These are phyloP conservation scores for Mortierella antarctica DNA, from an alignment of 192 early-diverging fungal genomes.

Conservation along the genomic window DNA sequence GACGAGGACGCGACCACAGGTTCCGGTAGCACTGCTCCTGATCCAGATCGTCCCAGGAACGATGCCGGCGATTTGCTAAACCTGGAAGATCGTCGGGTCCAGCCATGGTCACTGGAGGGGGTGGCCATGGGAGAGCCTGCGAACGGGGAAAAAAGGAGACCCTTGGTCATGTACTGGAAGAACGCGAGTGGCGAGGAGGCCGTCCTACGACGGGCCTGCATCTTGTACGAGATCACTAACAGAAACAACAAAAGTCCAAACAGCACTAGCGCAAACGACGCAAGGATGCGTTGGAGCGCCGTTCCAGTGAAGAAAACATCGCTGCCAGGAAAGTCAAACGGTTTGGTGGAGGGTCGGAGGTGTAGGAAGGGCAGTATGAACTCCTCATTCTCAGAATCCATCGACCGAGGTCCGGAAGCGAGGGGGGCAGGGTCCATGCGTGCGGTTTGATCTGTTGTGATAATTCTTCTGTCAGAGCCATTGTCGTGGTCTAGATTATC, in stretches of 20 bases:
- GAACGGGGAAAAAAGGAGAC: not conserved
- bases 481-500: not conserved
- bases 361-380: slow-evolving; percentile 8
- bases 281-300: not conserved
- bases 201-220: not conserved
- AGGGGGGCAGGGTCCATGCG: no score
- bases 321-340: not conserved
- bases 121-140: not conserved
- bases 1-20: slow-evolving; percentile 7
- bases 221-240: slow-evolving; percentile 23
- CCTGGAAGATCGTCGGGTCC: not conserved
- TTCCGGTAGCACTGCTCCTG: not conserved
- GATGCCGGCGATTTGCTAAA: no score
- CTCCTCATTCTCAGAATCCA: not conserved
- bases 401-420: no score
- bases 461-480: not conserved
- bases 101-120: not conserved
- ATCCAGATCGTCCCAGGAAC: no score
- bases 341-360: not conserved
- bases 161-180: slow-evolving; percentile 24
- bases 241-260: not conserved
- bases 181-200: slow-evolving; percentile 8
- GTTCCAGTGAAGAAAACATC: slow-evolving; percentile 5
- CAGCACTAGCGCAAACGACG: not conserved
- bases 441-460: no score